A percentile compares a stretch with the other conserved stretches of the same genome.
These are phyloP conservation scores for Bisporella sp. DNA, from an alignment of 2,329 filamentous ascomycete species.

Conservation along the genomic window DNA sequence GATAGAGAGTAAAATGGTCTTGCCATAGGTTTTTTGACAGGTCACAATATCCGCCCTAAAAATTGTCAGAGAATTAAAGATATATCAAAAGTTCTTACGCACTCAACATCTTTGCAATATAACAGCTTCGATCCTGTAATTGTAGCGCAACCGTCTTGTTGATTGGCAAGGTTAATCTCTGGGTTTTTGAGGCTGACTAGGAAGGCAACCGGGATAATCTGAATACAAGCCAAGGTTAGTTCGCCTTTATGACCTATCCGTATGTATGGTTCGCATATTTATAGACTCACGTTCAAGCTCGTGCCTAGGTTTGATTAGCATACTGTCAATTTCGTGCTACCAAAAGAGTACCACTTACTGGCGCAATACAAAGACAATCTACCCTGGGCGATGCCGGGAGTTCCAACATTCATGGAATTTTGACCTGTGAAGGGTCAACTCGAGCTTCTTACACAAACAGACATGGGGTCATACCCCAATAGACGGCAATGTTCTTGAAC, in stretches of 20 bases:
- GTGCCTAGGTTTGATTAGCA: constrained; percentile 29
- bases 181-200: constrained; percentile 47
- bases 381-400: constrained; percentile 42
- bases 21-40: constrained; percentile 56
- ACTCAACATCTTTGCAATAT: constrained; percentile 60
- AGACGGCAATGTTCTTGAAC: constrained; percentile 51
- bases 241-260: neutral
- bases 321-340: neutral
- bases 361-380: constrained; percentile 52
- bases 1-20: constrained; percentile 66
- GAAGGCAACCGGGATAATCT: constrained; percentile 61
- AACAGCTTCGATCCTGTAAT: constrained; percentile 52
- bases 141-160: constrained; percentile 51
- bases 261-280: neutral
- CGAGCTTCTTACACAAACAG: neutral
- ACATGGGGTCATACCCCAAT: constrained; percentile 48
- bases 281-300: constrained; percentile 37
- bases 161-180: constrained; percentile 57
- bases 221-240: constrained; percentile 10
- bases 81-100: constrained; percentile 22
- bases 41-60: constrained; percentile 39
- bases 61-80: constrained; percentile 1
- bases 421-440: constrained; percentile 35
- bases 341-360: constrained; percentile 33
- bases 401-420: constrained; percentile 47